Conservation (phyloP, 2,329 filamentous ascomycete species). For the Fusarium virguliforme region DNA sequence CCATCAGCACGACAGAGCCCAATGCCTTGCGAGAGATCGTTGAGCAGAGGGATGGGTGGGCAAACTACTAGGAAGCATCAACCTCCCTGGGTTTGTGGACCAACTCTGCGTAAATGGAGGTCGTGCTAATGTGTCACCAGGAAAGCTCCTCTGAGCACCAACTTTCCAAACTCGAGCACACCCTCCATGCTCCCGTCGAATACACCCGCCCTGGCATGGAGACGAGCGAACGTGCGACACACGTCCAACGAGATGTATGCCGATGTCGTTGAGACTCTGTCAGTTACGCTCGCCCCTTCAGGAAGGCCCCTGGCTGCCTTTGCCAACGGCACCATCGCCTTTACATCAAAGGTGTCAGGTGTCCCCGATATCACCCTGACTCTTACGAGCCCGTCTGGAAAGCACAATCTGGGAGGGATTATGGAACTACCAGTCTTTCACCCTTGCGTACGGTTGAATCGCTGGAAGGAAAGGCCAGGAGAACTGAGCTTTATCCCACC, state of each 20-base stretch:
- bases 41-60: constrained; percentile 93
- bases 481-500: constrained; percentile 97
- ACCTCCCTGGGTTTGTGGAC: constrained; percentile 77
- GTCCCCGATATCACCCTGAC: constrained; percentile 90
- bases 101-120: background rate
- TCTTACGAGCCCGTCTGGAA: constrained; percentile 86
- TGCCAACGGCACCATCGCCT: constrained; percentile 92
- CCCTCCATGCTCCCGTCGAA: constrained; percentile 63
- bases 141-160: constrained; percentile 59
- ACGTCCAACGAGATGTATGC: constrained; percentile 98
- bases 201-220: constrained; percentile 82
- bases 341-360: constrained; percentile 95
- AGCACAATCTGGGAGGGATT: constrained; percentile 79
- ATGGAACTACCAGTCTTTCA: constrained; percentile 95
- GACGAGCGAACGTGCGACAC: constrained; percentile 91
- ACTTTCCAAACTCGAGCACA: constrained; percentile 58
- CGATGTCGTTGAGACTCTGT: constrained; percentile 91
- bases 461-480: constrained; percentile 90
- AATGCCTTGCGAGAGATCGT: constrained; percentile 94
- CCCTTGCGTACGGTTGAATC: constrained; percentile 90
- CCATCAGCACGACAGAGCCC: constrained; percentile 90
- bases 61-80: constrained; percentile 90
- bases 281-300: constrained; percentile 90
- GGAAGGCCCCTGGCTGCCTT: constrained; percentile 89
- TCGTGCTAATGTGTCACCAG: constrained; percentile 51